Conservation (phyloP, 768 basidiomycete species). For the Chlorophyllum brunneum region DNA sequence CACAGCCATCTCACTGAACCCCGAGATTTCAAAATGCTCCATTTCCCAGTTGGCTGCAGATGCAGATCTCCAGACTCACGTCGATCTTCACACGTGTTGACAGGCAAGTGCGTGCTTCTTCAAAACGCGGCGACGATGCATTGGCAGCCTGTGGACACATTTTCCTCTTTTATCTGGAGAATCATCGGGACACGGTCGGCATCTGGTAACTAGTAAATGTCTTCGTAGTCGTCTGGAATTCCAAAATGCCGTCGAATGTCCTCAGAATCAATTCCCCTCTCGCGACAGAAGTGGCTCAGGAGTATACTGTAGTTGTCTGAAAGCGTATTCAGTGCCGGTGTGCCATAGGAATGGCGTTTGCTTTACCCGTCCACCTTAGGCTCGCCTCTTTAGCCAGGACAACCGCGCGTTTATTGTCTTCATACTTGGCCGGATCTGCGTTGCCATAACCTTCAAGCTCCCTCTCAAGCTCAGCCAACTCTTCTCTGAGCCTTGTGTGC, state of each 20-base stretch:
- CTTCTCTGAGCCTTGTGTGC: constrained; percentile 50
- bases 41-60: no score
- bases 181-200: constrained; percentile 5
- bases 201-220: constrained; percentile 41
- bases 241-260: constrained; percentile 68
- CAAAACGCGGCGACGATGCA: neutral
- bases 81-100: neutral
- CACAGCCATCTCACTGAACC: no score
- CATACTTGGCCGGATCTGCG: constrained; percentile 79
- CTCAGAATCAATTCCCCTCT: constrained; percentile 50
- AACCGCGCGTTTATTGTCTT: constrained; percentile 69
- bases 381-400: constrained; percentile 81
- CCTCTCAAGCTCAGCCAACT: constrained; percentile 44
- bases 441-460: constrained; percentile 79
- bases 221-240: constrained; percentile 74
- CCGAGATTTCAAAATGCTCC: no score
- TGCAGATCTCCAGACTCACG: neutral
- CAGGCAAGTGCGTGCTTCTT: neutral
- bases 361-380: constrained; percentile 86
- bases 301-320: constrained; percentile 71
- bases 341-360: constrained; percentile 8
- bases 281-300: constrained; percentile 61
- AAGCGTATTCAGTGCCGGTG: neutral
- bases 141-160: neutral
- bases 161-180: constrained; percentile 3